Evolutionary conservation across 2,329 filamentous ascomycete genomes (phyloP).

Genomic region (Talaromyces verruculosus): DNA sequence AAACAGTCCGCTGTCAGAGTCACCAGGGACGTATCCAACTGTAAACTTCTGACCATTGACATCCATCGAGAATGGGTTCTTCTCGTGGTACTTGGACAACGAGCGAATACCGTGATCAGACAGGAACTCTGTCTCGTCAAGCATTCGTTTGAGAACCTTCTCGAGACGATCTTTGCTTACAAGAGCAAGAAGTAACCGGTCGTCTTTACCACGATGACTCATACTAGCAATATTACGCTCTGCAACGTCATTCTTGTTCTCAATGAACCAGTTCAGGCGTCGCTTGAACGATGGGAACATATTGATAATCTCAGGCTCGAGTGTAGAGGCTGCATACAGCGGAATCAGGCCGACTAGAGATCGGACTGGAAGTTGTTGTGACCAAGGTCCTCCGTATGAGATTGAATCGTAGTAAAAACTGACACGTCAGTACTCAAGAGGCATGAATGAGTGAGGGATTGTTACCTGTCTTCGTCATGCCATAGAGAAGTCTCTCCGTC

Average conservation of each 20-base stretch:
- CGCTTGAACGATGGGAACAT: conserved; percentile 91
- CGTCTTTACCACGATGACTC: conserved; percentile 81
- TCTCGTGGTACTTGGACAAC: conserved; percentile 85
- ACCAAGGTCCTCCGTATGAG: conserved; percentile 90
- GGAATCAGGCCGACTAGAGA: conserved; percentile 93
- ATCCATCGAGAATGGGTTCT: conserved; percentile 90
- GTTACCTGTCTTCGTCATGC: conserved; percentile 83
- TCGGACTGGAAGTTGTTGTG: conserved; percentile 85
- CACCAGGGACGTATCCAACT: conserved; percentile 88
- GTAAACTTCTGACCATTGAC: conserved; percentile 88
- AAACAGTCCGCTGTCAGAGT: conserved; percentile 92
- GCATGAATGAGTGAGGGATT: not conserved
- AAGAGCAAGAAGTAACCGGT: conserved; percentile 82
- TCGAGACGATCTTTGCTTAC: conserved; percentile 91
- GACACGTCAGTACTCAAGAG: conserved; percentile 22
- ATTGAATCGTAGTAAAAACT: conserved; percentile 98
- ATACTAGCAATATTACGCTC: conserved; percentile 95
- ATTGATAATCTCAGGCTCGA: conserved; percentile 92
- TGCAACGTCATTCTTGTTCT: conserved; percentile 80
- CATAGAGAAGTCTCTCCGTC: conserved; percentile 79
- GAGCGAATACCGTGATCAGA: conserved; percentile 88
- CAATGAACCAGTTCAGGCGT: conserved; percentile 89
- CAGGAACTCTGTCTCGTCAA: conserved; percentile 91
- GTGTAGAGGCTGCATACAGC: conserved; percentile 84
- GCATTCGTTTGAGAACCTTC: conserved; percentile 86